These are phyloP conservation scores for Aristolochia californica DNA, from an alignment of 164 flowering plant genomes.

Conservation along the genomic window DNA sequence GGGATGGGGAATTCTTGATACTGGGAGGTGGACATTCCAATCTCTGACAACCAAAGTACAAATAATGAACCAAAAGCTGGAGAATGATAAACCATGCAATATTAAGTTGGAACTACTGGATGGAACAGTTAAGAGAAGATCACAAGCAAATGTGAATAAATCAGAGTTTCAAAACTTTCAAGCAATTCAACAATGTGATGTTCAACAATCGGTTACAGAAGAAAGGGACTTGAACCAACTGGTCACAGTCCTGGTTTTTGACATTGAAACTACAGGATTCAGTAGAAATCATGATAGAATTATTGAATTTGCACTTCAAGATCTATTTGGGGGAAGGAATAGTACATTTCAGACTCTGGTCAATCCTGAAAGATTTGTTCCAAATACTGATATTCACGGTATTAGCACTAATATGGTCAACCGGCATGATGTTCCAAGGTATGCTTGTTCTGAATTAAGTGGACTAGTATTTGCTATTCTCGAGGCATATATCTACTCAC, in stretches of 20 bases:
- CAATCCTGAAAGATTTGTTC: constrained; percentile 56
- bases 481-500: too few relatives aligned
- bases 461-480: too few relatives aligned
- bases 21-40: constrained; percentile 32
- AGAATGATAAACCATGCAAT: constrained; percentile 25
- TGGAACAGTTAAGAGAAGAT: constrained; percentile 20
- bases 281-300: constrained; percentile 46
- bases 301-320: constrained; percentile 77
- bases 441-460: constrained; percentile 6
- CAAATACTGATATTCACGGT: constrained; percentile 57
- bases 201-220: constrained; percentile 25
- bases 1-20: constrained; percentile 22
- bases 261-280: constrained; percentile 85
- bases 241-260: constrained; percentile 53
- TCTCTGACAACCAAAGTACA: constrained; percentile 30
- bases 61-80: constrained; percentile 18
- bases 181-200: constrained; percentile 23
- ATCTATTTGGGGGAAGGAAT: constrained; percentile 71
- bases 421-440: constrained; percentile 78
- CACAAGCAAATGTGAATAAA: constrained; percentile 21
- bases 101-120: constrained; percentile 28
- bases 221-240: constrained; percentile 28
- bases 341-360: constrained; percentile 83
- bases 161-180: constrained; percentile 19
- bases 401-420: constrained; percentile 68